phyloP scores from a whole-genome alignment of 2,329 filamentous ascomycete species.

The Huntiella abstrusa region DNA sequence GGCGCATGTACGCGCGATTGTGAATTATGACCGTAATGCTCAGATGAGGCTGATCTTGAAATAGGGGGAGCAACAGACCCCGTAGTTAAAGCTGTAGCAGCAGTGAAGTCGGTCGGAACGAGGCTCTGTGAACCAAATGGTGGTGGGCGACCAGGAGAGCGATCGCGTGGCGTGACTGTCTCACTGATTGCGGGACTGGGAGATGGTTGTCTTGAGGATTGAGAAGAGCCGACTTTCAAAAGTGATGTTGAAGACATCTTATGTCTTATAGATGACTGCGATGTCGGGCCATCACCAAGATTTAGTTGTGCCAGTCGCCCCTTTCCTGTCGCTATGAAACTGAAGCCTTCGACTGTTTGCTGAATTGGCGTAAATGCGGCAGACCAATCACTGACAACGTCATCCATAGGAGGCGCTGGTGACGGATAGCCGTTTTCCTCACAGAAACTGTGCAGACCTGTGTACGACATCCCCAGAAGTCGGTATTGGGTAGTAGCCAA shows the following conservation, averaged over 20 bases:
- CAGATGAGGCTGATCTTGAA: conserved; percentile 2
- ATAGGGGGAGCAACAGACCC: conserved; percentile 2
- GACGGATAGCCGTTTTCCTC: conserved; percentile 49
- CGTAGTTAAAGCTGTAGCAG: conserved; percentile 5
- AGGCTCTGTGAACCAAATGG: conserved; percentile 6
- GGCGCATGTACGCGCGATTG: conserved; percentile 7
- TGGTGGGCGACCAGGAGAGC: conserved; percentile 6
- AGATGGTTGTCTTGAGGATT: conserved; percentile 1
- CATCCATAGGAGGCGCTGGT: conserved; percentile 52
- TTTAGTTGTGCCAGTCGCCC: conserved; percentile 26
- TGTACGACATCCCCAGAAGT: conserved; percentile 62
- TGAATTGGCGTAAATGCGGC: conserved; percentile 42
- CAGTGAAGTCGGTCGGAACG: conserved; percentile 11
- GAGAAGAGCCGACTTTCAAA: neutral
- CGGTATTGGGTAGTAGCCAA: conserved; percentile 64
- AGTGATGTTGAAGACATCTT: neutral
- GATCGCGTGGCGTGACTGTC: neutral
- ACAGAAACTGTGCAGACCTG: conserved; percentile 54
- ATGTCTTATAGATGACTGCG: conserved; percentile 6
- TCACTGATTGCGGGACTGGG: conserved; percentile 1
- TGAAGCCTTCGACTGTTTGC: conserved; percentile 46
- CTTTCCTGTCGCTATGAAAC: conserved; percentile 47
- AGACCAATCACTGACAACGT: conserved; percentile 50
- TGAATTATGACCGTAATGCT: conserved; percentile 10
- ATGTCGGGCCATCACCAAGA: conserved; percentile 1